Evolutionary conservation across 2,329 filamentous ascomycete species (phyloP).

Genomic region (Fusarium concolor): DNA sequence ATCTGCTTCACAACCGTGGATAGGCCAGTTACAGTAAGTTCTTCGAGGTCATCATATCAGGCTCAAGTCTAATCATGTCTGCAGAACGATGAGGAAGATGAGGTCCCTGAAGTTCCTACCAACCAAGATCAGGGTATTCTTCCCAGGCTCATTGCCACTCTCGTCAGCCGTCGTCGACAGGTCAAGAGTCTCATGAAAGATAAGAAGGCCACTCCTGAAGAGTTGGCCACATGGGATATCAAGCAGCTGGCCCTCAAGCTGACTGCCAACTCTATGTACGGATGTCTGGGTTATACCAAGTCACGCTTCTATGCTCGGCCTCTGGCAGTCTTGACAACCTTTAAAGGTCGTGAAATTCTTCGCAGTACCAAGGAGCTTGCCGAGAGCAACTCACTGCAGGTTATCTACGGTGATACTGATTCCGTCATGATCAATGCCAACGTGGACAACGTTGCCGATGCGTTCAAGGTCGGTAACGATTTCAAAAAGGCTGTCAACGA

Average conservation of each 20-base stretch:
- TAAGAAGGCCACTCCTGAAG: constrained; percentile 84
- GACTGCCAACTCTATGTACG: constrained; percentile 99
- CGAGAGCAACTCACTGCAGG: constrained; percentile 88
- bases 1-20: constrained; percentile 99
- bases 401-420: constrained; percentile 99
- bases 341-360: constrained; percentile 97
- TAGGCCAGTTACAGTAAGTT: constrained; percentile 74
- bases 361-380: constrained; percentile 95
- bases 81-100: constrained; percentile 79
- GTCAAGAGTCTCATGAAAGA: constrained; percentile 98
- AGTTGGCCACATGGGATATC: constrained; percentile 96
- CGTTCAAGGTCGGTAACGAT: constrained; percentile 89
- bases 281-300: constrained; percentile 95
- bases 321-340: constrained; percentile 94
- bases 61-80: constrained; percentile 44
- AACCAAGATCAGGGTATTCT: constrained; percentile 86
- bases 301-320: constrained; percentile 97
- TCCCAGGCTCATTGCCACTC: constrained; percentile 88
- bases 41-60: background rate
- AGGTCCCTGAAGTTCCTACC: constrained; percentile 85
- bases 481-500: constrained; percentile 98
- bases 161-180: constrained; percentile 88
- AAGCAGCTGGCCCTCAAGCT: constrained; percentile 97
- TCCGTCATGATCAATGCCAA: constrained; percentile 99
- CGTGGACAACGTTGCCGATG: constrained; percentile 90